A percentile compares a stretch with the other conserved stretches of the same genome.
Evolutionary conservation across 805 yeast species (phyloP).

Genomic region (Kodamaea fukazawae): DNA sequence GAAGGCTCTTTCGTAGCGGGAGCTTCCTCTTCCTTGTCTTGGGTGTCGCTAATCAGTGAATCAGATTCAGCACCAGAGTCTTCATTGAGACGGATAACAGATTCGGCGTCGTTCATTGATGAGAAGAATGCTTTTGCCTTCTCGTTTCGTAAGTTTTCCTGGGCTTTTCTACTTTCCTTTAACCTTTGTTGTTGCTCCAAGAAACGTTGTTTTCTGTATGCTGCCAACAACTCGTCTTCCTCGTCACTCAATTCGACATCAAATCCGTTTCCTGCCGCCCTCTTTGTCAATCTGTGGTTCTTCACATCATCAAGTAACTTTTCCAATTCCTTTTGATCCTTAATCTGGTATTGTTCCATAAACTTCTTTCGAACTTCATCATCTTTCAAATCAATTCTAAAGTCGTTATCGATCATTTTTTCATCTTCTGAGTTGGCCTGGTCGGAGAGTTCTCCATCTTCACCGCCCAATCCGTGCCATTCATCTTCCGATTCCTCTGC

Average conservation of each 20-base stretch:
- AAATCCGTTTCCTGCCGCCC: constrained; percentile 49
- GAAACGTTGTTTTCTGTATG: constrained; percentile 42
- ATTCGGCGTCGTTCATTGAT: constrained; percentile 50
- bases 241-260: constrained; percentile 72
- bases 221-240: constrained; percentile 59
- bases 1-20: constrained; percentile 17
- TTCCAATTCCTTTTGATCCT: constrained; percentile 62
- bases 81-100: constrained; percentile 25
- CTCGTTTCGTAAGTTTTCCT: constrained; percentile 47
- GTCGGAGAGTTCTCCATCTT: constrained; percentile 57
- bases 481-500: constrained; percentile 91
- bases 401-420: constrained; percentile 69
- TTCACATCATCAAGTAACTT: constrained; percentile 69
- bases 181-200: constrained; percentile 49
- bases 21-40: constrained; percentile 15
- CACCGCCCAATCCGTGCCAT: constrained; percentile 79
- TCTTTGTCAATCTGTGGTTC: constrained; percentile 64
- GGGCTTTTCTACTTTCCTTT: constrained; percentile 43
- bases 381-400: constrained; percentile 54
- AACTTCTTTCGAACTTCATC: constrained; percentile 56
- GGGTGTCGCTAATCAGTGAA: constrained; percentile 12
- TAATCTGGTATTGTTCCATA: constrained; percentile 57
- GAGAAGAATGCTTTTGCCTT: constrained; percentile 67
- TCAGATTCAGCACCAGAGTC: constrained; percentile 20
- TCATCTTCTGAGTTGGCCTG: constrained; percentile 75